A percentile compares a stretch with the other conserved stretches of the same genome.
phyloP scores from a whole-genome alignment of 495 filamentous ascomycete species.

The Alectoria sarmentosa region DNA sequence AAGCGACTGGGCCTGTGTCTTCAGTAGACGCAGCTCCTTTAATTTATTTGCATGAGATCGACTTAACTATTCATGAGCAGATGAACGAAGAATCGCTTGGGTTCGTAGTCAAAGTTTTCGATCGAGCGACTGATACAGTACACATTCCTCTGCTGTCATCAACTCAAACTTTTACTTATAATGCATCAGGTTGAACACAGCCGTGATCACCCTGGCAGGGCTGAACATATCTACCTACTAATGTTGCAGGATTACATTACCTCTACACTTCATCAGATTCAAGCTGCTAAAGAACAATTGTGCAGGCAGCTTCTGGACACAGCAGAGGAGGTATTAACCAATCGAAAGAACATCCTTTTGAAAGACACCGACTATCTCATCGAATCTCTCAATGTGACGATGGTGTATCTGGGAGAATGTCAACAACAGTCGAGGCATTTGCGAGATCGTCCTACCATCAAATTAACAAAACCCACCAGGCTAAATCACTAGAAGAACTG shows the following conservation, averaged over 20 bases:
- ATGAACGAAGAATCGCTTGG: not conserved
- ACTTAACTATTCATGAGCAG: not conserved
- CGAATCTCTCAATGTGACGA: not conserved
- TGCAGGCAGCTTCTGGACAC: not conserved
- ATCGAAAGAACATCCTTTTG: not conserved
- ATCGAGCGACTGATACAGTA: not conserved
- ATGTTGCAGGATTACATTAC: not conserved
- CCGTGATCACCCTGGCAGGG: conserved; percentile 2
- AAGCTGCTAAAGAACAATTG: not conserved
- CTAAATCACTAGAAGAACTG: not conserved
- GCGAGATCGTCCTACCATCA: not conserved
- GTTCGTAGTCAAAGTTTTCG: not conserved
- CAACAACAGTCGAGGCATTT: not conserved
- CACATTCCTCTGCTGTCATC: not conserved
- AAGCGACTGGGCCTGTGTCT: not conserved
- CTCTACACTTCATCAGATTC: not conserved
- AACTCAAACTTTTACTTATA: not conserved
- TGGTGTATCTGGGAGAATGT: not conserved
- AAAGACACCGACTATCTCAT: conserved; percentile 5
- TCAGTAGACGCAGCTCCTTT: not conserved
- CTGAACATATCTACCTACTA: not conserved
- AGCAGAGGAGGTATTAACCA: not conserved
- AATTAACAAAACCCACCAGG: not conserved
- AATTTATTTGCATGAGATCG: not conserved
- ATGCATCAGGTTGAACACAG: not conserved